Evolutionary conservation across 1,139 yeast species (phyloP).

Genomic region (Taiozyma sp.): DNA sequence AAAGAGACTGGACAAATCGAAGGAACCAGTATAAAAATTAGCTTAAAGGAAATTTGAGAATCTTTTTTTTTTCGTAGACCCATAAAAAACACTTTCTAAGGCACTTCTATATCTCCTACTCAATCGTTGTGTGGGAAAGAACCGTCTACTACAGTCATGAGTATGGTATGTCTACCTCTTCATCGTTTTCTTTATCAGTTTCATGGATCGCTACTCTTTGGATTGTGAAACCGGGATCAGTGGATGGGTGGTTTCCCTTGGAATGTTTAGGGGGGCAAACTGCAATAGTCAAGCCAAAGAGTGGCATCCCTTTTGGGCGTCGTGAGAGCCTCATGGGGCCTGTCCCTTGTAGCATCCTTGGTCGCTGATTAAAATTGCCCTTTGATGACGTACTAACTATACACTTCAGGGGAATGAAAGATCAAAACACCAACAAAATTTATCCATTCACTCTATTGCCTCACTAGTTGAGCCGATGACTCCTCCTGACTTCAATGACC

Average conservation of each 20-base stretch:
- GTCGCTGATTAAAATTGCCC: background rate
- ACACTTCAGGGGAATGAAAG: constrained; percentile 13
- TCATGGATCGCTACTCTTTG: background rate
- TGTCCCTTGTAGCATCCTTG: background rate
- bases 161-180: background rate
- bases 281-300: background rate
- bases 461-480: constrained; percentile 24
- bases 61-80: background rate
- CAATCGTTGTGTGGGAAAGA: background rate
- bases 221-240: background rate
- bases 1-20: background rate
- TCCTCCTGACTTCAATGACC: constrained; percentile 19
- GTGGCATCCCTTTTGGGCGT: background rate
- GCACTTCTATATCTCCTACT: background rate
- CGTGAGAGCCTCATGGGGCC: background rate
- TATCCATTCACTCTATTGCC: constrained; percentile 21
- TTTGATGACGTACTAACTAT: background rate
- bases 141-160: background rate
- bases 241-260: background rate
- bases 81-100: background rate
- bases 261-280: background rate
- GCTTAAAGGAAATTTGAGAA: background rate
- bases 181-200: background rate
- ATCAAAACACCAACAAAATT: constrained; percentile 18
- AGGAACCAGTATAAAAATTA: background rate